These are phyloP conservation scores for Puccinia polysora DNA, from an alignment of 1,284 basidiomycete genomes.

Conservation along the genomic window DNA sequence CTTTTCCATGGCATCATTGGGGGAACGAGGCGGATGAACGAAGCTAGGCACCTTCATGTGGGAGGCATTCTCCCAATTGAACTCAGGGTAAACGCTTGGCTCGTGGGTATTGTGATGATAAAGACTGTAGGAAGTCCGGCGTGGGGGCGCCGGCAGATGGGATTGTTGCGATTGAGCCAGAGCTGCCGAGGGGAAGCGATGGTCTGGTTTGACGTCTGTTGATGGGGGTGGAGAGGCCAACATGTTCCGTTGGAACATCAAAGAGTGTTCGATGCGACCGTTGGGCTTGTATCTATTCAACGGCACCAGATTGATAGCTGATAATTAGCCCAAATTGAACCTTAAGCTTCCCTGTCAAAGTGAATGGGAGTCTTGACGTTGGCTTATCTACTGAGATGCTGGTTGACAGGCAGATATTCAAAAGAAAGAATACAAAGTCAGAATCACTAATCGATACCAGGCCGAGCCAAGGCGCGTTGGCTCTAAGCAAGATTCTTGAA, in stretches of 20 bases:
- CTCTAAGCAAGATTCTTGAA: too few relatives aligned
- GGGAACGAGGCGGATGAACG: not conserved
- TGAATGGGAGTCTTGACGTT: too few relatives aligned
- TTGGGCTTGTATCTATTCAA: not conserved
- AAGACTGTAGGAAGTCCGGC: slow-evolving; percentile 24
- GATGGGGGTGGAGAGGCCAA: slow-evolving; percentile 25
- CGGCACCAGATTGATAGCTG: not conserved
- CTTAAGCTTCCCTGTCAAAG: too few relatives aligned
- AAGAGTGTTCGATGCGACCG: slow-evolving; percentile 9
- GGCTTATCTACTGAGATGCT: too few relatives aligned
- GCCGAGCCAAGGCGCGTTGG: too few relatives aligned
- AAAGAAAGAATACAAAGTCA: too few relatives aligned
- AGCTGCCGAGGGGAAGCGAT: not conserved
- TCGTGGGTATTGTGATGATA: slow-evolving; percentile 20
- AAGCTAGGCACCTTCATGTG: not conserved
- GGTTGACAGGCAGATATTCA: too few relatives aligned
- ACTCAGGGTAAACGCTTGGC: slow-evolving; percentile 6
- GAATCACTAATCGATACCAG: too few relatives aligned
- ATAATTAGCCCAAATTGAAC: too few relatives aligned
- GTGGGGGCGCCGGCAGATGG: slow-evolving; percentile 3
- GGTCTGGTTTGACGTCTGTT: slow-evolving; percentile 29
- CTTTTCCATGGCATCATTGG: not conserved
- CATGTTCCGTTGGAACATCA: slow-evolving; percentile 21
- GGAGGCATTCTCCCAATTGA: slow-evolving; percentile 5
- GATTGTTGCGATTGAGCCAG: not conserved